Percentiles rank a stretch among this genome's conserved stretches.
phyloP scores from a whole-genome alignment of 352 stramenopile genomes.

The Halophytophthora polymorphica region DNA sequence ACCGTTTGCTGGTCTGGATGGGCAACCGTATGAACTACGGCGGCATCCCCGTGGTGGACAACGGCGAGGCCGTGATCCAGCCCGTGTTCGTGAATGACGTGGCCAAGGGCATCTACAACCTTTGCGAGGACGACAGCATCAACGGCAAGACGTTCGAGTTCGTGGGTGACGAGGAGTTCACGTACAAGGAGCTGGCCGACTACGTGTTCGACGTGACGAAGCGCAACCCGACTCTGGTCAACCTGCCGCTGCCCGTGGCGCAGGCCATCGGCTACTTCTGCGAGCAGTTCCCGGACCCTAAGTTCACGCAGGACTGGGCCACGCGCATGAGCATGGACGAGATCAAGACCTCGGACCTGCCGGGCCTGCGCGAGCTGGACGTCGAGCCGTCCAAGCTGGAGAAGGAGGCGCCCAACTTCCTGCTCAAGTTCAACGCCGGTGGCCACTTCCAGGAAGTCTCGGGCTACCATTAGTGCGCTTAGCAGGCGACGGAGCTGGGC shows the following conservation, averaged over 20 bases:
- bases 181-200: constrained; percentile 95
- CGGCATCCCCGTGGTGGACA: constrained; percentile 91
- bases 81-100: constrained; percentile 89
- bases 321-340: constrained; percentile 77
- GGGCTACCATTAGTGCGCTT: constrained; percentile 72
- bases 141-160: constrained; percentile 94
- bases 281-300: constrained; percentile 81
- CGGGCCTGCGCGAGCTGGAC: constrained; percentile 76
- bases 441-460: constrained; percentile 94
- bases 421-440: constrained; percentile 93
- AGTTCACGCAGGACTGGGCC: constrained; percentile 79
- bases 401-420: constrained; percentile 94
- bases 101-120: constrained; percentile 75
- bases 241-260: constrained; percentile 75
- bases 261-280: constrained; percentile 76
- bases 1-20: constrained; percentile 93
- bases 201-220: constrained; percentile 94
- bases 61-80: constrained; percentile 91
- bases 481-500: constrained; percentile 2
- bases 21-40: constrained; percentile 69
- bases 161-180: constrained; percentile 95
- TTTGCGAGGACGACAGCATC: constrained; percentile 79
- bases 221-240: constrained; percentile 68
- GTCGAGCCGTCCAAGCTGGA: constrained; percentile 92
- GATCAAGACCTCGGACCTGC: constrained; percentile 78